phyloP scores from a whole-genome alignment of 2,329 filamentous ascomycete genomes.

The Claviceps sp. region DNA sequence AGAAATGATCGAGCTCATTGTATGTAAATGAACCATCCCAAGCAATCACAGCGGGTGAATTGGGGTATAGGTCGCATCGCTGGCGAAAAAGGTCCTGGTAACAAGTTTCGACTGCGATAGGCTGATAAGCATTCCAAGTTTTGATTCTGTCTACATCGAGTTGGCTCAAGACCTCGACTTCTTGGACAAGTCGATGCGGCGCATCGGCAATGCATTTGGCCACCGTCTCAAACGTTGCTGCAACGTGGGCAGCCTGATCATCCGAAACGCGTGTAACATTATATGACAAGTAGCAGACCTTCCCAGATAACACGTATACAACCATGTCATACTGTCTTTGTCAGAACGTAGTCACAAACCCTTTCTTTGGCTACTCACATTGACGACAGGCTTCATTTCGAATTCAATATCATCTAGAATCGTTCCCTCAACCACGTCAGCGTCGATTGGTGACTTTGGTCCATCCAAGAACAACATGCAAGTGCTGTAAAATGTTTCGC shows the following conservation, averaged over 20 bases:
- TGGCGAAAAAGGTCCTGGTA: not conserved
- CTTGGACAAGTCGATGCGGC: not conserved
- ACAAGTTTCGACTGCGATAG: not conserved
- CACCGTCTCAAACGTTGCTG: not conserved
- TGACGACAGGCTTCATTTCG: not conserved
- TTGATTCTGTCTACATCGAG: not conserved
- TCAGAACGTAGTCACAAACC: not conserved
- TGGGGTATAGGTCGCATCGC: not conserved
- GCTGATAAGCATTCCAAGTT: not conserved
- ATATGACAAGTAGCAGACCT: not conserved
- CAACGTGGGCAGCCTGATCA: not conserved
- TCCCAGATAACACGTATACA: not conserved
- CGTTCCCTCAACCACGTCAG: no score
- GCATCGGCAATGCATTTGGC: not conserved
- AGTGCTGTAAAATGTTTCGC: not conserved
- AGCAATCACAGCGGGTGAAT: constrained; percentile 2
- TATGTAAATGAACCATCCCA: constrained; percentile 6
- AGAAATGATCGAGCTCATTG: not conserved
- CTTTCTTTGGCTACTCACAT: not conserved
- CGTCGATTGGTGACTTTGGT: no score
- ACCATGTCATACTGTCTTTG: not conserved
- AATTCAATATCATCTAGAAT: no score
- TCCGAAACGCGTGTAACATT: not conserved
- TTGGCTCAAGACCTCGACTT: not conserved
- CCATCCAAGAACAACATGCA: not conserved